These are phyloP conservation scores for Striga hermonthica DNA, from an alignment of 305 asterid genomes.

Conservation along the genomic window DNA sequence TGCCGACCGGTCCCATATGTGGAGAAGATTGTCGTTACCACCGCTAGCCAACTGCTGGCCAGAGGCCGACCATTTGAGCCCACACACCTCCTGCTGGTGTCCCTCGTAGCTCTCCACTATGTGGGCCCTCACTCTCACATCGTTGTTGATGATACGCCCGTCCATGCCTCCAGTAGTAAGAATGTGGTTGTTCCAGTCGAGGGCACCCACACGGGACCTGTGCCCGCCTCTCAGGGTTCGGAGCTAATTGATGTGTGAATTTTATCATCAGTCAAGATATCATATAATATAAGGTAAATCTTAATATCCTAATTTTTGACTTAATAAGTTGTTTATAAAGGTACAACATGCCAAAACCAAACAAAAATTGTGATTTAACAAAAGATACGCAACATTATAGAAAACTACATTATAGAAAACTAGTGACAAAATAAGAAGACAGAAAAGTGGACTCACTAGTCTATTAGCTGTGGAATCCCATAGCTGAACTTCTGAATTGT, in stretches of 20 bases:
- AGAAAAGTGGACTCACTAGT: constrained; percentile 35
- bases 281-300: too few species aligned
- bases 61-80: constrained; percentile 74
- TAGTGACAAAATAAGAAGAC: neutral
- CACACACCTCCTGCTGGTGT: constrained; percentile 74
- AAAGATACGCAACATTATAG: neutral
- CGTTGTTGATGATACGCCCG: constrained; percentile 60
- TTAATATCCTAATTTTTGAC: too few species aligned
- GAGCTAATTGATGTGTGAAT: constrained; percentile 36
- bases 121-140: constrained; percentile 58
- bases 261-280: too few species aligned
- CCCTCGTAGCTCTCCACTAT: constrained; percentile 56
- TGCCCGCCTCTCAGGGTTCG: constrained; percentile 65
- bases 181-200: constrained; percentile 69
- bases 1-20: constrained; percentile 71
- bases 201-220: constrained; percentile 53
- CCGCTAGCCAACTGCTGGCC: constrained; percentile 81
- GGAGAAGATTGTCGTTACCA: constrained; percentile 63
- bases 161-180: constrained; percentile 71
- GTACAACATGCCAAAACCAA: too few species aligned
- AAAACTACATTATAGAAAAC: neutral
- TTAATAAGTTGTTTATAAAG: too few species aligned
- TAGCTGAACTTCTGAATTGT: constrained; percentile 59
- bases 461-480: constrained; percentile 67
- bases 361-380: too few species aligned